phyloP scores from a whole-genome alignment of 2,329 filamentous ascomycete genomes.

The Xylaria sp. region DNA sequence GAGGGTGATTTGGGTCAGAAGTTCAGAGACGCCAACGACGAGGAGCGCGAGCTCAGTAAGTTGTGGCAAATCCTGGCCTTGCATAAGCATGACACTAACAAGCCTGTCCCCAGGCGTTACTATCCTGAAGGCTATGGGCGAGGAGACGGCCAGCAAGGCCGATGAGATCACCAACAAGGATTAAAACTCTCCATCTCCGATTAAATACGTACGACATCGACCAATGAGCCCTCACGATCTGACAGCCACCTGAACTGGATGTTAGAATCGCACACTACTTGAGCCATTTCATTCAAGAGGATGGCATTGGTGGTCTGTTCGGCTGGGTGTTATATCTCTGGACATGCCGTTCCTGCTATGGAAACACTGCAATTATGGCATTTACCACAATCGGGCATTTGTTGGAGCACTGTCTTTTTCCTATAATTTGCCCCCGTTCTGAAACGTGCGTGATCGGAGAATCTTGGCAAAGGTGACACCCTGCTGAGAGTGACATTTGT shows the following conservation, averaged over 20 bases:
- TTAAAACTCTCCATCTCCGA: conserved; percentile 30
- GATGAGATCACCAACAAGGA: conserved; percentile 77
- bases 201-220: conserved; percentile 15
- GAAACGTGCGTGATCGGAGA: conserved; percentile 28
- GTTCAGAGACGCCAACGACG: conserved; percentile 79
- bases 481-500: conserved; percentile 39
- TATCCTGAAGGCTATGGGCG: conserved; percentile 93
- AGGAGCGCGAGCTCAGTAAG: conserved; percentile 95
- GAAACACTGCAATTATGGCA: neutral
- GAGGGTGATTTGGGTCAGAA: conserved; percentile 87
- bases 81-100: conserved; percentile 22
- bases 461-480: conserved; percentile 43
- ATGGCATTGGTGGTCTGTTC: conserved; percentile 1
- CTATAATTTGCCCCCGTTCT: conserved; percentile 30
- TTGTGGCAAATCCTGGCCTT: conserved; percentile 31
- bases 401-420: conserved; percentile 34
- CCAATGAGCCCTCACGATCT: conserved; percentile 15
- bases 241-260: conserved; percentile 14
- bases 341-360: conserved; percentile 30
- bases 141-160: conserved; percentile 88
- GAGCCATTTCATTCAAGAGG: conserved; percentile 25
- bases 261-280: neutral
- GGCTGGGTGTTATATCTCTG: conserved; percentile 46
- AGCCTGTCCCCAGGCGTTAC: conserved; percentile 68
- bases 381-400: neutral